Evolutionary conservation across 805 yeast species (phyloP), one percentile per base, ranked within the genome.

Genomic region (Wickerhamiella slavikovae): DNA sequence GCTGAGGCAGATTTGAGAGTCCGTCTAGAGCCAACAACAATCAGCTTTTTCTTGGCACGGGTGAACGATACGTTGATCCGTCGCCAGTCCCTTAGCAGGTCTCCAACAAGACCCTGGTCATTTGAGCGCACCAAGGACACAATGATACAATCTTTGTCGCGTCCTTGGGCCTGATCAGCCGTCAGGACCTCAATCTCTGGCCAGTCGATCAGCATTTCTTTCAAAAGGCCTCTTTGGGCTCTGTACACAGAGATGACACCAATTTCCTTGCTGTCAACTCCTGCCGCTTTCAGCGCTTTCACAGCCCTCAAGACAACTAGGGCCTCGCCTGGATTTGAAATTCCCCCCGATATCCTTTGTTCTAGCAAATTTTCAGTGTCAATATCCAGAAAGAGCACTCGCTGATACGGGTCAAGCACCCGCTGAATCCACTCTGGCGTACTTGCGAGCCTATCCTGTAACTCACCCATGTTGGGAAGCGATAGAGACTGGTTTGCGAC

Each of bases 41-140:
- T 64, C 25, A 91, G 60, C 49, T 89, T 89, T 14, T 75, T 64
- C 45, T 68, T 71, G 0, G 98, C 85, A 37, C 99, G 60, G 0
- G 96, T 89, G 47, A 89, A 72, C 0, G 95, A 91, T 21, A 89
- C 99, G 50, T 89, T 89, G 27, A 89, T 65, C 35, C 99, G 63
- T 37, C 95, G 60, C 83, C 94, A 74, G 42, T 89, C 96, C 36
- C 64, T 68, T 25, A 89, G 54, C 25, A 89, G 57, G 17, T 76
- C 76, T 1, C 96, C 96, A 1, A 77, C 71, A 24, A 58, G 60
- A 7, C 60, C 56, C 14, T 64, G 64, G 1, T 57, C 58, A 47
- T 83, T 82, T 4, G 93, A 73, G 28, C 93, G 58, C 3, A 89
- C 98, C 40, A 89, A 55, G 1, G 96, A 85, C 2, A 89, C 77